phyloP scores from a whole-genome alignment of 108 stramenopile species.

The Aurantiochytrium sp. region DNA sequence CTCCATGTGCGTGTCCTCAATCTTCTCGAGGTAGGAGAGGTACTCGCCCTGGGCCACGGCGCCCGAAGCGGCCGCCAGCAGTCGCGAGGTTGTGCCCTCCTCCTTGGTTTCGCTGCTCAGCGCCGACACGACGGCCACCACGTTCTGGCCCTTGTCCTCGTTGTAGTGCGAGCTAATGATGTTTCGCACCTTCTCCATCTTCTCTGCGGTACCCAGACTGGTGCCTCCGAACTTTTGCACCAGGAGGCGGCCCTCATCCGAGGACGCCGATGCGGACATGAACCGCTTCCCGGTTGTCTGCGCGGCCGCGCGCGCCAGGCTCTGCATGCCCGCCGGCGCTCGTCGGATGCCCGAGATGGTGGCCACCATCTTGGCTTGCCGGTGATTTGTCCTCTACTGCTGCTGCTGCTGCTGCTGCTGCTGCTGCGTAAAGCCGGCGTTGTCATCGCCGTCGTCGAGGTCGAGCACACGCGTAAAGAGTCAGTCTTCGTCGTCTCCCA shows the following conservation, averaged over 20 bases:
- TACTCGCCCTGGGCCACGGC: slow-evolving; percentile 9
- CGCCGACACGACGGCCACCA: slow-evolving; percentile 28
- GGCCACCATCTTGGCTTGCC: no score
- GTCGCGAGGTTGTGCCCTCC: slow-evolving; percentile 21
- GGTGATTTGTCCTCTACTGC: no score
- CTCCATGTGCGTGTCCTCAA: slow-evolving; percentile 26
- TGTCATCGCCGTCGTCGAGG: no score
- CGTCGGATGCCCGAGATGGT: no score
- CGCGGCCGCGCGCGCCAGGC: no score
- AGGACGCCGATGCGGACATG: no score
- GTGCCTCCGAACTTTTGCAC: slow-evolving; percentile 31
- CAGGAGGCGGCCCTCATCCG: not conserved
- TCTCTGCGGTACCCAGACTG: slow-evolving; percentile 22
- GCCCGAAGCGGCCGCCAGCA: not conserved
- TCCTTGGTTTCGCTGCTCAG: slow-evolving; percentile 24
- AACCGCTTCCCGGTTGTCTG: no score
- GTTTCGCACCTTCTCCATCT: slow-evolving; percentile 8
- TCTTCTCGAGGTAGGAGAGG: slow-evolving; percentile 24
- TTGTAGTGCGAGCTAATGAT: slow-evolving; percentile 25
- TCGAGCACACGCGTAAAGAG: no score
- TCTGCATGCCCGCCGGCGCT: no score
- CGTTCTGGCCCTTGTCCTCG: slow-evolving; percentile 4
- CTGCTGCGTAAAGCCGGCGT: no score
- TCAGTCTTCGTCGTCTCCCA: no score
- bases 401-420: no score